Evolutionary conservation across 352 stramenopile genomes (phyloP).

Genomic region (Phytopythium aichiense): DNA sequence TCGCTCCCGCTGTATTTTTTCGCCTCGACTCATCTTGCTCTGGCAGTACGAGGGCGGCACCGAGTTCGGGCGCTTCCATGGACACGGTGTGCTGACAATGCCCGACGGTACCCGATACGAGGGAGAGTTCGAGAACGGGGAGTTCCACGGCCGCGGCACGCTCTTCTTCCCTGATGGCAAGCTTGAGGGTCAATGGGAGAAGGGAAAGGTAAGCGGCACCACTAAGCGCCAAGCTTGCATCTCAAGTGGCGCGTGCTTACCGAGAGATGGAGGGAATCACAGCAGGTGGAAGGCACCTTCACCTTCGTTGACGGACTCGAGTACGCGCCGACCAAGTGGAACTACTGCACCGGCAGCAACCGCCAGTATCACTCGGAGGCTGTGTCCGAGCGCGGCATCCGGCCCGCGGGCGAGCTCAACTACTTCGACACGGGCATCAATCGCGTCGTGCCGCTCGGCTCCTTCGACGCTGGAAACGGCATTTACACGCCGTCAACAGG

Average conservation of each 20-base stretch:
- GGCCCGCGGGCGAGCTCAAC: constrained; percentile 51
- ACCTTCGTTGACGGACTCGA: constrained; percentile 74
- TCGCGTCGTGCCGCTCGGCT: constrained; percentile 59
- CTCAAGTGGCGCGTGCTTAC: not conserved
- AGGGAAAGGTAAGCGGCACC: constrained; percentile 48
- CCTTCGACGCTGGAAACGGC: constrained; percentile 72
- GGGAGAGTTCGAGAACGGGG: constrained; percentile 73
- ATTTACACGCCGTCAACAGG: constrained; percentile 64
- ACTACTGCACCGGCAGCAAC: constrained; percentile 57
- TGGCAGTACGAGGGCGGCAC: constrained; percentile 51
- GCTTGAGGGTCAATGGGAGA: constrained; percentile 61
- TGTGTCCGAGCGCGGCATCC: constrained; percentile 45
- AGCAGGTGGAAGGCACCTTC: constrained; percentile 76
- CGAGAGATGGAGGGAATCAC: not conserved
- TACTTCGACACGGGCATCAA: constrained; percentile 70
- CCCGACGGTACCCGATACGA: constrained; percentile 69
- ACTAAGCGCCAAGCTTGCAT: not conserved
- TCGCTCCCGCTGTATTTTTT: not conserved
- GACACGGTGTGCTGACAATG: constrained; percentile 47
- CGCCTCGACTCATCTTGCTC: not conserved
- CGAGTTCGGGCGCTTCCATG: constrained; percentile 61
- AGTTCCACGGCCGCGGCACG: constrained; percentile 74
- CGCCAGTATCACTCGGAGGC: constrained; percentile 72
- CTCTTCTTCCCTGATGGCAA: constrained; percentile 67
- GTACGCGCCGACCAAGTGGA: constrained; percentile 56